Base-by-base conservation (phyloP, 1,284 basidiomycete species). In the Pseudozyma pruni region DNA sequence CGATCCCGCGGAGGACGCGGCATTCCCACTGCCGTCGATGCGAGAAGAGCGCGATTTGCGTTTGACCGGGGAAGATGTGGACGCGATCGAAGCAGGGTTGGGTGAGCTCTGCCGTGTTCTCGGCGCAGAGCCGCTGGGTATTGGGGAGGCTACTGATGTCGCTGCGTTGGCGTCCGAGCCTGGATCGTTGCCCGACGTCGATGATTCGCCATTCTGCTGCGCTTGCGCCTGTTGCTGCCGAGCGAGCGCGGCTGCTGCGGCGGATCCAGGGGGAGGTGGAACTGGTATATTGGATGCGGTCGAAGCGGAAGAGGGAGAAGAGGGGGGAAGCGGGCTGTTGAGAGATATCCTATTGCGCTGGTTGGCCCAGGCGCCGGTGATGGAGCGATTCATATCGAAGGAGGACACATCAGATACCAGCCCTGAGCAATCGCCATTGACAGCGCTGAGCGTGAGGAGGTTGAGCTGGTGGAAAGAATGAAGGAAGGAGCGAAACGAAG, bases 341-440 rank as follows among this genome's bases (percentile, higher is more conserved):
- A 79, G 59, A 16, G 67, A 74, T n/a, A 79, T 66, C 45, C 61
- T 72, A 45, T 57, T 66, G 38, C 69, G 62, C 58, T 71, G 71
- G 51, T 72, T 72, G 38, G 59, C 56, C 78, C 78, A 78, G 19
- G 72, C 76, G 32, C 69, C 70, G 5, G 75, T 80, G 47, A 80
- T 80, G 42, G 72, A 74, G 43, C 66, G 68, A 39, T 80, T 80
- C 78, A 80, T 80, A 35, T 25, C 53, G 56, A 37, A 19, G 9
- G 45, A 34, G 38, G 9, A 47, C 51, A 23, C 66, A 69, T 62
- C 50, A 59, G 63, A 60, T 33, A 47, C 34, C 37, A 29, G 31
- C 48, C 58, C 39, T 25, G 16, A 41, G 37, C 32, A 23, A 38
- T 29, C 46, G 17, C 44, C 29, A 33, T 34, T 27, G 14, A 37